Percentiles rank a stretch among this genome's conserved stretches.
Conservation (phyloP, 2,329 filamentous ascomycete species). For the Exophiala sp. region DNA sequence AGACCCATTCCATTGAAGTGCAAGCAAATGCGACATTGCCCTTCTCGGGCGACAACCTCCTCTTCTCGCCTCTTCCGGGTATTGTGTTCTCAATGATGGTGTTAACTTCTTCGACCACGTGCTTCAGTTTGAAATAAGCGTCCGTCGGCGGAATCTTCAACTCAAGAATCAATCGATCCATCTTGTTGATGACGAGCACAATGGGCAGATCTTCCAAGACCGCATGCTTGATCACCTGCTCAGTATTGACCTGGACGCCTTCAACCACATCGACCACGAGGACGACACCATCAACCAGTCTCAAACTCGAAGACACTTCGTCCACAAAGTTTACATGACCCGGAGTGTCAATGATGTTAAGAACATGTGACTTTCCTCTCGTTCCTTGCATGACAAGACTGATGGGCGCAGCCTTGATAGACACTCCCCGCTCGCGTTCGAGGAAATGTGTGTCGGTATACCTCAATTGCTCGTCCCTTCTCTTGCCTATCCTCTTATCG, state of each 20-base stretch:
- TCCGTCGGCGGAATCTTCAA: constrained; percentile 90
- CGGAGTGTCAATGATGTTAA: constrained; percentile 94
- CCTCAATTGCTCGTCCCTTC: constrained; percentile 81
- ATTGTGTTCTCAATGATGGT: constrained; percentile 85
- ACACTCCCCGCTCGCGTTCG: constrained; percentile 84
- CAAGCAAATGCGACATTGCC: constrained; percentile 98
- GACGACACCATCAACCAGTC: constrained; percentile 86
- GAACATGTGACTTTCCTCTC: constrained; percentile 87
- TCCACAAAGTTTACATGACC: constrained; percentile 99
- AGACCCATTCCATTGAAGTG: constrained; percentile 92
- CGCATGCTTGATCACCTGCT: constrained; percentile 95
- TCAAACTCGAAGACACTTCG: constrained; percentile 83
- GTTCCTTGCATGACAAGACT: constrained; percentile 83
- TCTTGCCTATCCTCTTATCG: constrained; percentile 76
- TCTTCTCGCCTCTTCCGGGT: constrained; percentile 73
- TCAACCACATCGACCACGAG: constrained; percentile 95
- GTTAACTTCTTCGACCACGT: constrained; percentile 98
- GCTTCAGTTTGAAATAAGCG: constrained; percentile 98
- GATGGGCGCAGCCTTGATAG: constrained; percentile 92
- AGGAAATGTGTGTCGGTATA: constrained; percentile 92
- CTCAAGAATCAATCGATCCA: constrained; percentile 92
- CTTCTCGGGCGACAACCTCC: constrained; percentile 87
- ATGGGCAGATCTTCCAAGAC: constrained; percentile 85
- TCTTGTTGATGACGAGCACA: constrained; percentile 91
- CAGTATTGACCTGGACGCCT: constrained; percentile 97